Evolutionary conservation across 2,329 filamentous ascomycete species (phyloP).

Genomic region (Neonectria coccinea): DNA sequence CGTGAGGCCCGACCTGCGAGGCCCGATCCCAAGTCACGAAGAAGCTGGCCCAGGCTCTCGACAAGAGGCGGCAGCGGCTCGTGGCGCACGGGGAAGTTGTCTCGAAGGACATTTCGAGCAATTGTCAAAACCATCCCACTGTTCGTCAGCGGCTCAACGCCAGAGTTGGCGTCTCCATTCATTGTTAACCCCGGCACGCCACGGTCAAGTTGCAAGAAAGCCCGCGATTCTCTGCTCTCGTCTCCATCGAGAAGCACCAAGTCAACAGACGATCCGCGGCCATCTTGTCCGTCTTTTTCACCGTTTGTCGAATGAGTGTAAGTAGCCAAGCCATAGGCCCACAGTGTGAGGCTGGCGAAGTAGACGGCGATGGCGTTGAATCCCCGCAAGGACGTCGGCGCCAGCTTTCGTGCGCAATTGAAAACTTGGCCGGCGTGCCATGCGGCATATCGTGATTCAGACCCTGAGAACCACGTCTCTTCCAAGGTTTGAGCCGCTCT

Average conservation of each 20-base stretch:
- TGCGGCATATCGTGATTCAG: slow-evolving; percentile 39
- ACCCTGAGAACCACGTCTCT: slow-evolving; percentile 30
- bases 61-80: slow-evolving; percentile 41
- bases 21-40: slow-evolving; percentile 33
- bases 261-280: slow-evolving; percentile 16
- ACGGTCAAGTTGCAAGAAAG: slow-evolving; percentile 37
- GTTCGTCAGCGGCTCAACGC: slow-evolving; percentile 37
- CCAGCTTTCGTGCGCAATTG: slow-evolving; percentile 36
- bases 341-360: slow-evolving; percentile 39
- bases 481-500: slow-evolving; percentile 33
- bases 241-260: slow-evolving; percentile 34
- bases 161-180: slow-evolving; percentile 26
- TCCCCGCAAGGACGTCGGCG: slow-evolving; percentile 35
- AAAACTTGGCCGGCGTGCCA: slow-evolving; percentile 44
- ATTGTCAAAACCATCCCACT: slow-evolving; percentile 29
- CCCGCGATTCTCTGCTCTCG: slow-evolving; percentile 30
- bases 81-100: slow-evolving; percentile 35
- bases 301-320: slow-evolving; percentile 20
- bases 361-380: slow-evolving; percentile 43
- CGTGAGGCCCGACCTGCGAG: slow-evolving; percentile 13
- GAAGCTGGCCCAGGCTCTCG: slow-evolving; percentile 36
- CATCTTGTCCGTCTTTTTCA: slow-evolving; percentile 18
- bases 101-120: slow-evolving; percentile 33
- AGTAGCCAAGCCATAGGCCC: slow-evolving; percentile 38
- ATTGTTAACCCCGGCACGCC: slow-evolving; percentile 34